phyloP scores from a whole-genome alignment of 352 stramenopile genomes.

The Globisporangium carolinianum region DNA sequence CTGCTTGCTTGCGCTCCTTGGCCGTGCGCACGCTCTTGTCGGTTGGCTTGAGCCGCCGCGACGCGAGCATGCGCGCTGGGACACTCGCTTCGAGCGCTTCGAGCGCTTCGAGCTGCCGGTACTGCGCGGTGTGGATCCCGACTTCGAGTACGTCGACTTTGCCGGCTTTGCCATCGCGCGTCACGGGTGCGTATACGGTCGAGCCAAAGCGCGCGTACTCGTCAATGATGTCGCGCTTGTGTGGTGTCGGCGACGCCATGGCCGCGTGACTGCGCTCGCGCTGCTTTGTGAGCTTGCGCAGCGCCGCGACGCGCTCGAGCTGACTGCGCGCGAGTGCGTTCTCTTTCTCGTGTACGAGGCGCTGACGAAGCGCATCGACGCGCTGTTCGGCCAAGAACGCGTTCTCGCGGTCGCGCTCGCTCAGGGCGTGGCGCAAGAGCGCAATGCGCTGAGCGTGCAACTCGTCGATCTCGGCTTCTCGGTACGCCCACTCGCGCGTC shows the following conservation, averaged over 20 bases:
- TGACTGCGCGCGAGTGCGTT: constrained; percentile 73
- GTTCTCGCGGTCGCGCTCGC: constrained; percentile 85
- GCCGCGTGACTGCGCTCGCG: constrained; percentile 42
- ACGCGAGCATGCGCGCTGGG: constrained; percentile 38
- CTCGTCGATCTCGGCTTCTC: constrained; percentile 86
- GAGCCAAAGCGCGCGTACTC: constrained; percentile 86
- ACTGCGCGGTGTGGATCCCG: constrained; percentile 46
- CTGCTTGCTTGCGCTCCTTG: constrained; percentile 70
- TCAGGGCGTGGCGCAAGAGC: constrained; percentile 74
- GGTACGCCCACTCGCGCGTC: constrained; percentile 80
- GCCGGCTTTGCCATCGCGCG: constrained; percentile 49
- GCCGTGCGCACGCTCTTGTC: constrained; percentile 54
- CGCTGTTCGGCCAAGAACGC: constrained; percentile 90
- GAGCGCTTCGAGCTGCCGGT: constrained; percentile 46
- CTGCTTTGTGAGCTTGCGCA: constrained; percentile 89
- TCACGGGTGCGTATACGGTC: constrained; percentile 78
- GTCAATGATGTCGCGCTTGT: constrained; percentile 80
- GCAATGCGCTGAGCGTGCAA: constrained; percentile 74
- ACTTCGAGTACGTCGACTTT: constrained; percentile 43
- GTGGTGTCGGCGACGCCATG: constrained; percentile 20
- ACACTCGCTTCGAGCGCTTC: constrained; percentile 60
- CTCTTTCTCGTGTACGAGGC: constrained; percentile 71
- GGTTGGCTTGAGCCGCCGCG: constrained; percentile 38
- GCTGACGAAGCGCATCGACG: constrained; percentile 82
- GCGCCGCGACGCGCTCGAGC: constrained; percentile 77